Evolutionary conservation across 2,329 filamentous ascomycete species (phyloP).

Genomic region (Trichoderma gracile): DNA sequence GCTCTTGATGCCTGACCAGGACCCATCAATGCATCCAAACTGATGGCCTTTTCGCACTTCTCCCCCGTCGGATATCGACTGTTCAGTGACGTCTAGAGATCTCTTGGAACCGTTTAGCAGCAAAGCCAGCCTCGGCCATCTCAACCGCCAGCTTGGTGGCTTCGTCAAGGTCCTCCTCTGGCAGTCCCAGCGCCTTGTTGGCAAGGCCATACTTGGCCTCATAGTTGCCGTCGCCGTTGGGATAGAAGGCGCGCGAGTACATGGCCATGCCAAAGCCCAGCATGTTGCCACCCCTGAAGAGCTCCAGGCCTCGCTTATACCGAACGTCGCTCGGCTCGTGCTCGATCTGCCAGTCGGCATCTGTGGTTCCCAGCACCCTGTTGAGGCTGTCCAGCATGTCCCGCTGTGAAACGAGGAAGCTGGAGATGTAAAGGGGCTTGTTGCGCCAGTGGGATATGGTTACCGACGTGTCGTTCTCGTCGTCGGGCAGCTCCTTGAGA

Average conservation of each 20-base stretch:
- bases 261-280: conserved; percentile 51
- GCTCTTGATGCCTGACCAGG: too few species aligned
- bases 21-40: too few species aligned
- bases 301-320: conserved; percentile 48
- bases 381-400: conserved; percentile 66
- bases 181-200: conserved; percentile 59
- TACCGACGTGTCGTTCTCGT: conserved; percentile 37
- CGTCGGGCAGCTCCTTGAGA: conserved; percentile 49
- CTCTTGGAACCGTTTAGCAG: neutral
- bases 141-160: conserved; percentile 52
- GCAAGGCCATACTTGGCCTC: conserved; percentile 39
- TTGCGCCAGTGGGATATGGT: conserved; percentile 47
- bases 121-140: conserved; percentile 34
- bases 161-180: conserved; percentile 60
- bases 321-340: conserved; percentile 46
- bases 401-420: conserved; percentile 60
- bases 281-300: conserved; percentile 44
- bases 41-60: too few species aligned
- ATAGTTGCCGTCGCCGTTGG: conserved; percentile 45
- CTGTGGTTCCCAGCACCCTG: conserved; percentile 57
- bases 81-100: neutral
- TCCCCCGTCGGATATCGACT: neutral
- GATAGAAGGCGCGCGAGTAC: conserved; percentile 58
- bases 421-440: conserved; percentile 52
- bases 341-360: conserved; percentile 61